Base-by-base conservation (phyloP, 805 yeast genomes). In the Pichia insulana region DNA sequence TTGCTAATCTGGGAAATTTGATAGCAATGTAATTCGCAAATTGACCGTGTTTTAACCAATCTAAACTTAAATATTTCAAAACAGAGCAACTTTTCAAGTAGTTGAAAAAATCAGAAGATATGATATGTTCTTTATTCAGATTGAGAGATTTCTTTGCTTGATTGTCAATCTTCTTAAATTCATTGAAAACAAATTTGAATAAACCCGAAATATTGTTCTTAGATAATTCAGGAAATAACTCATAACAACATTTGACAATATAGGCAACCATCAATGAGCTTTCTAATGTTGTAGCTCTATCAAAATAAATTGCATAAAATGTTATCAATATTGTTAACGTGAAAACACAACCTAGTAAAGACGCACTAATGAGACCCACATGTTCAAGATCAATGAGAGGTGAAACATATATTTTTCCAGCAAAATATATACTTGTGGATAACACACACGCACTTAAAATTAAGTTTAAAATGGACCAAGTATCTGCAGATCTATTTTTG, bases 201-300 rank as follows among this genome's bases (percentile, higher is more conserved):
- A 64, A 48, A 18, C 48, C 49, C 34, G 59, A 56, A 36, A 63
- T 54, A 45, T 63, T 62, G 40, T 56, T 51, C 41, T 77, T 75
- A 7, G 89, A 81, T 49, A 90, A 71, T 52, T 84, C 88, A 1
- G 97, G 96, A 54, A 90, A 87, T 3, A 95, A 78, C 57, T 89
- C 94, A 61, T 92, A 92, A 47, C 89, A 78, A 54, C 96, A 87
- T 57, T 94, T 83, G 25, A 92, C 96, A 47, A 90, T 80, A 62
- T 92, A 92, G 8, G 94, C 90, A 57, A 88, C 80, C 54, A 92
- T 70, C 44, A 90, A 64, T 11, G 95, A 83, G 27, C 88, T 75
- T 62, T 92, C 98, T 40, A 89, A 73, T n/a, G 90, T 80, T n/a
- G 90, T 80, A 3, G 97, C 97, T 46, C 74, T 76, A 7, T 82